Evolutionary conservation across 2,329 filamentous ascomycete genomes (phyloP).

Genomic region (Rosellinia necatrix): DNA sequence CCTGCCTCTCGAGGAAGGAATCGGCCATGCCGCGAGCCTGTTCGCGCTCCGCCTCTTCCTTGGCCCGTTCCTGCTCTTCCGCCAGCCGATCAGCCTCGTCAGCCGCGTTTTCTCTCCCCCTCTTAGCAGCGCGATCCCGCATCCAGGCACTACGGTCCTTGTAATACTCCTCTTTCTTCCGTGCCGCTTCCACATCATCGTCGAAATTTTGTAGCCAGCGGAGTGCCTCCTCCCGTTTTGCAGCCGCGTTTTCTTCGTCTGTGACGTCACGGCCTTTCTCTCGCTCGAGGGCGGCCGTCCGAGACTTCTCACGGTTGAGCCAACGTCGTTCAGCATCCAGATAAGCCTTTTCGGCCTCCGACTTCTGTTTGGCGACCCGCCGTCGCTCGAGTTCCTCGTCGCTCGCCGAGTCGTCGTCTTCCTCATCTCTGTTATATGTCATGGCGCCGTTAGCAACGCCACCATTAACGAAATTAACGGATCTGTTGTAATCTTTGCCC

Average conservation of each 20-base stretch:
- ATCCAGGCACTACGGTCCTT: slow-evolving; percentile 84
- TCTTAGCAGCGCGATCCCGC: slow-evolving; percentile 75
- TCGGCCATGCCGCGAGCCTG: slow-evolving; percentile 84
- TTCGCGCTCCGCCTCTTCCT: slow-evolving; percentile 73
- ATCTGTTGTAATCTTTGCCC: slow-evolving; percentile 56
- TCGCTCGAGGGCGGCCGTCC: slow-evolving; percentile 82
- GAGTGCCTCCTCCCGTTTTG: slow-evolving; percentile 68
- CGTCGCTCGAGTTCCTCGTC: slow-evolving; percentile 84
- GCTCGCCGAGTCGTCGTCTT: slow-evolving; percentile 85
- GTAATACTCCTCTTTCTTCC: slow-evolving; percentile 82
- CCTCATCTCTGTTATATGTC: slow-evolving; percentile 71
- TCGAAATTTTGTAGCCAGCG: slow-evolving; percentile 81
- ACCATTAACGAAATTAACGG: slow-evolving; percentile 80
- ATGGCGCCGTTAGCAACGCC: slow-evolving; percentile 65
- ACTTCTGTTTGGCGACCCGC: slow-evolving; percentile 69
- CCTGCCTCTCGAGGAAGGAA: slow-evolving; percentile 85
- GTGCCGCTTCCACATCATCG: slow-evolving; percentile 78
- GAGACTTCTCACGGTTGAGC: slow-evolving; percentile 84
- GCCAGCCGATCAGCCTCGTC: slow-evolving; percentile 83
- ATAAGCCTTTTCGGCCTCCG: slow-evolving; percentile 80
- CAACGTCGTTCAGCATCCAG: slow-evolving; percentile 86
- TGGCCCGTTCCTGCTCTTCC: slow-evolving; percentile 75
- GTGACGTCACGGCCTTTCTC: slow-evolving; percentile 81
- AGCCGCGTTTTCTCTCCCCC: slow-evolving; percentile 72
- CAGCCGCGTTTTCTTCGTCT: slow-evolving; percentile 68